These are phyloP conservation scores for Erodium chrysanthum DNA, from an alignment of 441 rosid genomes.

Conservation along the genomic window DNA sequence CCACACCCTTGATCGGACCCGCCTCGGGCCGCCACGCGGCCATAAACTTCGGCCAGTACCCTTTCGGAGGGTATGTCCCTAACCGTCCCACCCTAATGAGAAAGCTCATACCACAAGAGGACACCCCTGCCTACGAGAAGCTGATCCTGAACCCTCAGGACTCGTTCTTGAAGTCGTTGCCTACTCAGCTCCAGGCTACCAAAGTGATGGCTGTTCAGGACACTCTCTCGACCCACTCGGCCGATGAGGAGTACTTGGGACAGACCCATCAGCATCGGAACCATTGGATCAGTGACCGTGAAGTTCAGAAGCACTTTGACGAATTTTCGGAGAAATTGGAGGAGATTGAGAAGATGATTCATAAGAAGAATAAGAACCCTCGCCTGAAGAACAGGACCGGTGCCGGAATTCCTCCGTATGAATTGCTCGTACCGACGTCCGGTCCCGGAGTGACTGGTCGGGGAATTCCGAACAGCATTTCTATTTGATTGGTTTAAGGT, in stretches of 20 bases:
- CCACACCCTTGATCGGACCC: conserved; percentile 66
- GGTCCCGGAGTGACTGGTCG: conserved; percentile 84
- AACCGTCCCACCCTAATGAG: conserved; percentile 77
- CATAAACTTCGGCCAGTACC: conserved; percentile 88
- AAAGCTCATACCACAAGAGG: conserved; percentile 57
- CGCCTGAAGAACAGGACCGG: conserved; percentile 61
- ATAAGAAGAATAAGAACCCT: conserved; percentile 47
- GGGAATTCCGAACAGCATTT: conserved; percentile 88
- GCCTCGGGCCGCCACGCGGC: conserved; percentile 97
- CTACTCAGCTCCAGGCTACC: conserved; percentile 84
- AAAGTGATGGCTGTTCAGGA: conserved; percentile 96
- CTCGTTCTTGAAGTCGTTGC: conserved; percentile 52
- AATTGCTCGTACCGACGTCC: conserved; percentile 69
- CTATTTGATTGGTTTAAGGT: conserved; percentile 35
- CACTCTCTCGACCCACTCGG: conserved; percentile 76
- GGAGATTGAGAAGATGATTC: conserved; percentile 59
- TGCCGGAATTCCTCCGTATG: conserved; percentile 89
- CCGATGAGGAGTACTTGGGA: conserved; percentile 82
- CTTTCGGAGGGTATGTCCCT: conserved; percentile 88
- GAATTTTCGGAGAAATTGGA: conserved; percentile 44
- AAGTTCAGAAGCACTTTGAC: conserved; percentile 38
- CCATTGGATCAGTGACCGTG: conserved; percentile 59
- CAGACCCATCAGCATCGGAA: conserved; percentile 41
- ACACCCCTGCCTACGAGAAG: conserved; percentile 44
- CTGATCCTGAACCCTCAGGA: conserved; percentile 58